phyloP scores from a whole-genome alignment of 306 rosid genomes.

The Casuarina glauca region DNA sequence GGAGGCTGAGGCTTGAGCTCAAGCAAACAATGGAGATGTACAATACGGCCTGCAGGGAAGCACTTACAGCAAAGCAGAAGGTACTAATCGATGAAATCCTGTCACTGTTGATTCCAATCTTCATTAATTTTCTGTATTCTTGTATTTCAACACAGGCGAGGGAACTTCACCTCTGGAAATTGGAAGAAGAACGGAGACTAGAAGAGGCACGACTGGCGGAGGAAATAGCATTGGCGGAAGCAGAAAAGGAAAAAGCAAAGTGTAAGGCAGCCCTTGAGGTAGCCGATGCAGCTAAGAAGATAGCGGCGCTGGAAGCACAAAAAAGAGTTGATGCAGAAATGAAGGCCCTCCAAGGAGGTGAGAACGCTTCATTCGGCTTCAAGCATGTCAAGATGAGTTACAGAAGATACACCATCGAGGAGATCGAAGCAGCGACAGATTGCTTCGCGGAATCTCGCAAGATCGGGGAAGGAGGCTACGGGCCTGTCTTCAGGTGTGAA shows the following conservation, averaged over 20 bases:
- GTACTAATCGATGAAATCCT: conserved; percentile 26
- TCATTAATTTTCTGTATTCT: no score
- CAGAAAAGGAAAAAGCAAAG: conserved; percentile 64
- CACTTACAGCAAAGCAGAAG: conserved; percentile 58
- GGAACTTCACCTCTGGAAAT: conserved; percentile 75
- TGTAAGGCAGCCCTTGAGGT: conserved; percentile 61
- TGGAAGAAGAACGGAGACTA: conserved; percentile 58
- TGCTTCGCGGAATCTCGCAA: conserved; percentile 43
- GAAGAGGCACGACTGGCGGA: conserved; percentile 53
- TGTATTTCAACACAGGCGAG: conserved; percentile 42
- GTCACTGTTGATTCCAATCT: no score
- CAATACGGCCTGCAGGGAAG: conserved; percentile 81
- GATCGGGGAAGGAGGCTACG: conserved; percentile 93
- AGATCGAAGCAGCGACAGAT: conserved; percentile 67
- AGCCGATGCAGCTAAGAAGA: conserved; percentile 59
- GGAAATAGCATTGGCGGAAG: conserved; percentile 56
- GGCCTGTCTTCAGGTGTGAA: conserved; percentile 68
- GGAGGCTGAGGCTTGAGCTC: conserved; percentile 75
- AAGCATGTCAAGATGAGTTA: conserved; percentile 40
- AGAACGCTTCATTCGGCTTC: conserved; percentile 18
- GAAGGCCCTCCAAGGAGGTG: conserved; percentile 41
- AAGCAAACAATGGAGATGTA: conserved; percentile 91
- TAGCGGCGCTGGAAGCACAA: conserved; percentile 61
- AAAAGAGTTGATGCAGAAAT: conserved; percentile 51
- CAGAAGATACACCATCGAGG: conserved; percentile 66